These are phyloP conservation scores for Septoria linicola DNA, from an alignment of 2,329 filamentous ascomycete species.

Conservation along the genomic window DNA sequence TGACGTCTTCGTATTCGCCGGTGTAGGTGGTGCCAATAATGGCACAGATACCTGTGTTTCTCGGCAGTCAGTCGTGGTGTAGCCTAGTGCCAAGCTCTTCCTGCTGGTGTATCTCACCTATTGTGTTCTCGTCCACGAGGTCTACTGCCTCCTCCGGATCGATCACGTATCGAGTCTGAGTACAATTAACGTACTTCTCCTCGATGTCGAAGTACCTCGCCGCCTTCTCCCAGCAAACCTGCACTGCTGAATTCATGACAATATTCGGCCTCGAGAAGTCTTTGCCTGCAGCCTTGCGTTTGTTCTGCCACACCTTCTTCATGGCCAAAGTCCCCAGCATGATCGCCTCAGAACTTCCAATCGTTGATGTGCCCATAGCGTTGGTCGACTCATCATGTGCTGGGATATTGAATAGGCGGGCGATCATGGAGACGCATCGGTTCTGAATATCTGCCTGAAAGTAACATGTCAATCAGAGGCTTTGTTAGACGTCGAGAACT, in stretches of 20 bases:
- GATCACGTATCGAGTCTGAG: constrained; percentile 61
- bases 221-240: constrained; percentile 94
- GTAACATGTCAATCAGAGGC: not conserved
- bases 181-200: constrained; percentile 73
- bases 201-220: constrained; percentile 68
- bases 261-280: constrained; percentile 80
- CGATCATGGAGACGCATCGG: constrained; percentile 75
- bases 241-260: constrained; percentile 92
- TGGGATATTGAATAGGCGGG: constrained; percentile 81
- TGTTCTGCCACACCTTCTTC: constrained; percentile 93
- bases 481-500: too few relatives aligned
- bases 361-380: constrained; percentile 81
- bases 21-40: constrained; percentile 95
- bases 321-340: constrained; percentile 83
- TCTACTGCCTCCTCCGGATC: constrained; percentile 62
- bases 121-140: constrained; percentile 68
- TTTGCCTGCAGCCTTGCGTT: constrained; percentile 78
- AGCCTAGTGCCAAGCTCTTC: too few relatives aligned
- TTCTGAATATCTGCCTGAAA: constrained; percentile 63
- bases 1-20: constrained; percentile 91
- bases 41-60: constrained; percentile 64
- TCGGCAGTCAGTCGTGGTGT: too few relatives aligned
- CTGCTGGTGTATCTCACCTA: too few relatives aligned
- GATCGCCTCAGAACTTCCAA: constrained; percentile 87
- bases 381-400: constrained; percentile 54